Conservation (phyloP, 495 filamentous ascomycete genomes). For the Paragyromitra xinjiangensis region DNA sequence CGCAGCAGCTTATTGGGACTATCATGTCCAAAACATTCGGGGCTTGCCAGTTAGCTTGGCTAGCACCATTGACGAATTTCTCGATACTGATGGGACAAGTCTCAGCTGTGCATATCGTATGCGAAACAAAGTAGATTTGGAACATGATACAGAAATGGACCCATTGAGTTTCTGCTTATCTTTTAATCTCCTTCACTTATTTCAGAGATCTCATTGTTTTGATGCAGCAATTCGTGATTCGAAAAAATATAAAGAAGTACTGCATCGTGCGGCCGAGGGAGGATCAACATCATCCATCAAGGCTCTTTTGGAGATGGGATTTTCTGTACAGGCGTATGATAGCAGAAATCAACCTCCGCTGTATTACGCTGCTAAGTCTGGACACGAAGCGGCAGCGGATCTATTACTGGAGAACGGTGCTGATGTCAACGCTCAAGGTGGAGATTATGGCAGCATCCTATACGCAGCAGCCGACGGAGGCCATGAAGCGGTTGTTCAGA, state of each 20-base stretch:
- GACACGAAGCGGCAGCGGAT: neutral
- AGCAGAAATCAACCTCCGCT: neutral
- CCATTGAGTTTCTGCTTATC: slow-evolving; percentile 28
- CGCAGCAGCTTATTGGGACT: slow-evolving; percentile 13
- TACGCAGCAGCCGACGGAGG: neutral
- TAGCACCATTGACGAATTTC: neutral
- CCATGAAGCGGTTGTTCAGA: neutral
- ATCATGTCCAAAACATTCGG: neutral
- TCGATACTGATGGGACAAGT: neutral
- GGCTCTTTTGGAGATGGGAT: slow-evolving; percentile 26
- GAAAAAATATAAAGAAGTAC: neutral
- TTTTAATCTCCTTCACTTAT: slow-evolving; percentile 19
- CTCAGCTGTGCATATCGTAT: neutral
- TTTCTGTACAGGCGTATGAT: slow-evolving; percentile 9
- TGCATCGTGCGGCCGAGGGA: slow-evolving; percentile 26
- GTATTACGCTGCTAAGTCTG: slow-evolving; percentile 13
- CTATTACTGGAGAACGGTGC: slow-evolving; percentile 45
- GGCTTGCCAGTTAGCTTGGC: slow-evolving; percentile 6
- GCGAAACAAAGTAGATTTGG: no score
- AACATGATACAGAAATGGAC: neutral
- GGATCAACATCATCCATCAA: slow-evolving; percentile 25
- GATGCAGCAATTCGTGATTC: neutral
- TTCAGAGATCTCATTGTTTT: neutral
- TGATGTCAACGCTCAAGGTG: neutral
- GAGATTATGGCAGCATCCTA: neutral